Evolutionary conservation across 208 protist species (phyloP), one percentile per base, ranked within the genome.

Genomic region (Leishmania braziliensis): DNA sequence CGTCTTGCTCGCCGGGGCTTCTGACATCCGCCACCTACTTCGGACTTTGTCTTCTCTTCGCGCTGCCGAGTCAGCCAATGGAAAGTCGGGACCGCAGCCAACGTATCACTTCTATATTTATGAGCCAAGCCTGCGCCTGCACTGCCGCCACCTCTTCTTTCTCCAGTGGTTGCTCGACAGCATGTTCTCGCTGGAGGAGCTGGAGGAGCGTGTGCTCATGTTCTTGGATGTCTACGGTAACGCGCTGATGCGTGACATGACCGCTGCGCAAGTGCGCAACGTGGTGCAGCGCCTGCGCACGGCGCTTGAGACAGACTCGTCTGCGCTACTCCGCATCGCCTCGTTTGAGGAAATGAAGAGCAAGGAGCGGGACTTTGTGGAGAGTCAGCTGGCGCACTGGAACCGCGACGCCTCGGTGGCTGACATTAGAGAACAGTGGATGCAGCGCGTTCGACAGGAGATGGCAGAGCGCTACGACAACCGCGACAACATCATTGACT

Each of bases 401-500:
- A 85, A 58, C 12, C 77, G 85, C 48, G 94, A 96, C 77, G 79
- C 83, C 46, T 90, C 93, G 0, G n/a, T 75, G 16, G 88, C 86
- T 16, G 80, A 93, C 77, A 84, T 97, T 51, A 86, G 78, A 33
- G 86, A 83, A 71, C 90, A 95, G 75, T 95, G 95, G 91, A 79
- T 73, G 39, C 53, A 70, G 33, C 93, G 94, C 5, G 75, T 98
- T 33, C 93, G 92, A 23, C 91, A 95, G 71, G 95, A 98, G 71
- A 96, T 98, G 92, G 95, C 94, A 14, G 94, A 98, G 72, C 95
- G 95, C 68, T 98, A 95, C 83, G 95, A 98, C 82, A 96, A 96
- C 80, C 91, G 93, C 60, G 92, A 96, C 86, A 98, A 98, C 81
- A 85, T 98, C 80, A 97, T 98, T 69, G 95, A 98, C 85, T 98